Conservation (phyloP, 257 asterid genomes). For the Plantago ovata region DNA sequence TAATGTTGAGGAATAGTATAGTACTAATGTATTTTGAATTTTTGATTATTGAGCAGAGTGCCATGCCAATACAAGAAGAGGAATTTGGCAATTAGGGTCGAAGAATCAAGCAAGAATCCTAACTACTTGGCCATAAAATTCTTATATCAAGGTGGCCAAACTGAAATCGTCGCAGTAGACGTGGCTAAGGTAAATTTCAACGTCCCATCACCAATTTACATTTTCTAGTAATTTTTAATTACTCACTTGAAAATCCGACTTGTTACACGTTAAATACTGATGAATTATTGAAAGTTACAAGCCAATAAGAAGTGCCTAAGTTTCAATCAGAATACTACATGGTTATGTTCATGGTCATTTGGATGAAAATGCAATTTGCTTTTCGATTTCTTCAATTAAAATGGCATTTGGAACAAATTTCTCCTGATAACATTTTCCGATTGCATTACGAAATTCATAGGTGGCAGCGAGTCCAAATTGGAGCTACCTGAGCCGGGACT, state of each 20-base stretch:
- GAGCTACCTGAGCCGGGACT: constrained; percentile 53
- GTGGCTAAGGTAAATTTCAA: constrained; percentile 50
- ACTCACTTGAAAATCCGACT: too few species aligned
- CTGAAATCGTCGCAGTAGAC: constrained; percentile 54
- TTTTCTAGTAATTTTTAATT: too few species aligned
- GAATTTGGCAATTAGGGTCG: constrained; percentile 60
- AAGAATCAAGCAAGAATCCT: constrained; percentile 76
- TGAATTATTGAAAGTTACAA: too few species aligned
- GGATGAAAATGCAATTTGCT: too few species aligned
- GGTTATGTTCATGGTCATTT: too few species aligned
- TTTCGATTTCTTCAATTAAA: too few species aligned
- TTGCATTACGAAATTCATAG: constrained; percentile 19
- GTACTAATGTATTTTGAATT: not conserved
- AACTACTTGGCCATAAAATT: constrained; percentile 49
- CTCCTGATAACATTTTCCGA: too few species aligned
- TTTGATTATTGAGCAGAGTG: constrained; percentile 41
- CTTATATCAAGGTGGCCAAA: constrained; percentile 83
- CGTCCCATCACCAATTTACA: too few species aligned
- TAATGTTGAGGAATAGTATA: not conserved
- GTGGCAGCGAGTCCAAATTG: constrained; percentile 48
- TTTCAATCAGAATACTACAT: too few species aligned
- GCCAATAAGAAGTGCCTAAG: too few species aligned
- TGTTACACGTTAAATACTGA: too few species aligned
- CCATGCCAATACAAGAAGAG: constrained; percentile 55
- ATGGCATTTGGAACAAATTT: too few species aligned